Evolutionary conservation across 192 early-diverging fungal species (phyloP).

Genomic region (Mortierella claussenii): DNA sequence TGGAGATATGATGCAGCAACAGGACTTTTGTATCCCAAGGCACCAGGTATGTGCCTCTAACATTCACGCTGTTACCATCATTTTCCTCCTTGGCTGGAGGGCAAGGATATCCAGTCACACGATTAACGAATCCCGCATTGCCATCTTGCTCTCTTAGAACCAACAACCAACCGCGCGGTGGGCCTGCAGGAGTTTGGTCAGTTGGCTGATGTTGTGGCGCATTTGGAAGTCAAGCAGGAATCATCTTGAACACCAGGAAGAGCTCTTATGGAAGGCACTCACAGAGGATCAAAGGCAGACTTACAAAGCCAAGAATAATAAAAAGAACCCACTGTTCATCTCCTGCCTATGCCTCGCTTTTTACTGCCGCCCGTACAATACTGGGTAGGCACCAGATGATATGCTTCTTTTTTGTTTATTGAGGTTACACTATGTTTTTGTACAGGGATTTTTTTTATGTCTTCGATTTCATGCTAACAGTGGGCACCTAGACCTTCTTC

Average conservation of each 20-base stretch:
- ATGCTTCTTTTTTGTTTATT: not conserved
- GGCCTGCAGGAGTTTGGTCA: constrained; percentile 47
- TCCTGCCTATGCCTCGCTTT: too few species aligned
- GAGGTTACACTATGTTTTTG: not conserved
- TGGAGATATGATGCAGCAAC: constrained; percentile 49
- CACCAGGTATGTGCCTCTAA: constrained; percentile 9
- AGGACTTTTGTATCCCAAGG: constrained; percentile 44
- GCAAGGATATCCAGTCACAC: too few species aligned
- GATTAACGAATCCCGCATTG: too few species aligned
- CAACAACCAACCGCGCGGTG: constrained; percentile 16
- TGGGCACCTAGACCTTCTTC: constrained; percentile 30
- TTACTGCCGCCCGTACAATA: too few species aligned
- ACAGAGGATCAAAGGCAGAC: too few species aligned
- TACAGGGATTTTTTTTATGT: not conserved
- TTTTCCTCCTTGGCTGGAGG: not conserved
- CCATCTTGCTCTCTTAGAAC: too few species aligned
- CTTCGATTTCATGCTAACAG: not conserved
- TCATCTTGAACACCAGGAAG: not conserved
- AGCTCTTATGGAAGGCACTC: not conserved
- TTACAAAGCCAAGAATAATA: not conserved
- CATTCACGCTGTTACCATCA: not conserved
- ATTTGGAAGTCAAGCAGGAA: constrained; percentile 48
- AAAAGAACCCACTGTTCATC: too few species aligned
- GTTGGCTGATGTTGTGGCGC: constrained; percentile 43
- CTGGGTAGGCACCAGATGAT: not conserved